Evolutionary conservation across 2,329 filamentous ascomycete genomes (phyloP).

Genomic region (Fulvia fulva): DNA sequence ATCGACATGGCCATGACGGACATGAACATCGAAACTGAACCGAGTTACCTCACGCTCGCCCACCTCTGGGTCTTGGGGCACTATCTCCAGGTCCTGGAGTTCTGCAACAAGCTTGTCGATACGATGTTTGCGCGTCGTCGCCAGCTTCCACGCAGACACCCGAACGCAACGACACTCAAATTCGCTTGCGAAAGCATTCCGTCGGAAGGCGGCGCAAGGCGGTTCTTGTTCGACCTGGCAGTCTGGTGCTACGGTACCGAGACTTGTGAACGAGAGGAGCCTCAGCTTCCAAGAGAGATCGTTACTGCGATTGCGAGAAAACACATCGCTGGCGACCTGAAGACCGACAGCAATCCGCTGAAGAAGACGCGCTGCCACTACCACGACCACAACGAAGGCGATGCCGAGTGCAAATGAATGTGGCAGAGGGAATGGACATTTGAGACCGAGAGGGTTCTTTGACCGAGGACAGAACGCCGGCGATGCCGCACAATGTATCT

Average conservation of each 20-base stretch:
- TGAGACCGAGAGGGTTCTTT: no score
- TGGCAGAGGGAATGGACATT: no score
- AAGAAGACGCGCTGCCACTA: slow-evolving; percentile 1
- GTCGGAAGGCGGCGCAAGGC: not conserved
- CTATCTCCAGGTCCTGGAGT: not conserved
- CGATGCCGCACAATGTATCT: no score
- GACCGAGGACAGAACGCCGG: no score
- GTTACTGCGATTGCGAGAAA: not conserved
- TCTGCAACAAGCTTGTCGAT: not conserved
- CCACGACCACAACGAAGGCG: not conserved
- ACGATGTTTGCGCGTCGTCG: not conserved
- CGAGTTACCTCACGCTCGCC: not conserved
- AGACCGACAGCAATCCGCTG: not conserved
- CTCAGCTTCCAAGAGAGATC: not conserved
- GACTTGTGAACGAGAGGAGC: not conserved
- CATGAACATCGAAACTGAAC: not conserved
- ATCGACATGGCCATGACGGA: not conserved
- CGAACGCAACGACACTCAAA: not conserved
- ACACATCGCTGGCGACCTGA: not conserved
- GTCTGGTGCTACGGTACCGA: not conserved
- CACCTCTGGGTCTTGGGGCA: not conserved
- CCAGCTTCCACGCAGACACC: not conserved
- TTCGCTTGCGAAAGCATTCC: not conserved
- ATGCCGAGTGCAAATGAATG: not conserved
- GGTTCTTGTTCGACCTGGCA: not conserved